Evolutionary conservation across 495 filamentous ascomycete genomes (phyloP).

Genomic region (Neurospora sp.): DNA sequence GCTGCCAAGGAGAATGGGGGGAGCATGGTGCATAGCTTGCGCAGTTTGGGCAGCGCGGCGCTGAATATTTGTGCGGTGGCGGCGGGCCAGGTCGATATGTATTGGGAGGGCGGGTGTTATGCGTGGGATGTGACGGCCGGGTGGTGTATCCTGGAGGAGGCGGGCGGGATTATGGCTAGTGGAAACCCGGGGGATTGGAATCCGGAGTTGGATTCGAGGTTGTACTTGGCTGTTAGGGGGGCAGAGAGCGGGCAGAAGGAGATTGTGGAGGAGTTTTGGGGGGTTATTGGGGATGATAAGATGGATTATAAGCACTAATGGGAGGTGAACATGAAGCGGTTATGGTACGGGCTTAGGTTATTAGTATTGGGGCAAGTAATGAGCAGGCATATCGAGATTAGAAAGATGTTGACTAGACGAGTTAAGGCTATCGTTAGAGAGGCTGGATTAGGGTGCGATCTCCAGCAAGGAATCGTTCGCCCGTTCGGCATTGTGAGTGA

Average conservation of each 20-base stretch:
- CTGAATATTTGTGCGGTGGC: conserved; percentile 79
- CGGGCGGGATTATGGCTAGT: conserved; percentile 69
- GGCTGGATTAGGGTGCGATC: background rate
- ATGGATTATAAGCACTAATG: conserved; percentile 42
- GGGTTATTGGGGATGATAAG: conserved; percentile 21
- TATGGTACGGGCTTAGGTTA: background rate
- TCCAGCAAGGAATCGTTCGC: background rate
- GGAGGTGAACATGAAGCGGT: background rate
- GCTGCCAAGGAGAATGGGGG: conserved; percentile 54
- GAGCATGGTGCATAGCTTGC: conserved; percentile 72
- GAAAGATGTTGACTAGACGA: background rate
- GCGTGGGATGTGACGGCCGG: conserved; percentile 91
- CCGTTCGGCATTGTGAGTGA: background rate
- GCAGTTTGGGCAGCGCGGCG: conserved; percentile 69
- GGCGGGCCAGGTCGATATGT: conserved; percentile 65
- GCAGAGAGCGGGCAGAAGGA: conserved; percentile 58
- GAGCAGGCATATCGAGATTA: background rate
- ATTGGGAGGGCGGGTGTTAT: conserved; percentile 94
- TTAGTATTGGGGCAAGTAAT: background rate
- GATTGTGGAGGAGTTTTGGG: conserved; percentile 78
- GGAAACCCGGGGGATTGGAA: conserved; percentile 74
- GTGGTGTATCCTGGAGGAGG: conserved; percentile 80
- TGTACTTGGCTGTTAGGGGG: conserved; percentile 68
- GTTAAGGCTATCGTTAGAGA: background rate
- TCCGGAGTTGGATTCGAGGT: conserved; percentile 59